These are phyloP conservation scores for Colletotrichum abscissum DNA, from an alignment of 2,329 filamentous ascomycete species.

Conservation along the genomic window DNA sequence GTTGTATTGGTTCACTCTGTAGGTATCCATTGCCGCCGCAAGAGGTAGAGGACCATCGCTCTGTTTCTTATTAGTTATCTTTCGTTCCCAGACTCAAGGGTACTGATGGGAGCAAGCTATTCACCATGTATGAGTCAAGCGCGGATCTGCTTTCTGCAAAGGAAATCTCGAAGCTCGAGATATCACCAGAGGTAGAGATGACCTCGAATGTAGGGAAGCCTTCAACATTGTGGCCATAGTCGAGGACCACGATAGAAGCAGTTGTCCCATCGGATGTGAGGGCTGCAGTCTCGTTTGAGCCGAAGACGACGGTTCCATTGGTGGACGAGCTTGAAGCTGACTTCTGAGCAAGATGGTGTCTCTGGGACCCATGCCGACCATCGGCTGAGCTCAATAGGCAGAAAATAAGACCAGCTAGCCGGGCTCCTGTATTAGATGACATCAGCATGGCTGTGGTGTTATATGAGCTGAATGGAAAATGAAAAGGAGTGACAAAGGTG, in stretches of 20 bases:
- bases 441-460: background rate
- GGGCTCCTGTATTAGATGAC: background rate
- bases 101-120: background rate
- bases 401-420: background rate
- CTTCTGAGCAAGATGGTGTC: background rate
- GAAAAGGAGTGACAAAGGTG: background rate
- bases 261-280: conserved; percentile 1
- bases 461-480: background rate
- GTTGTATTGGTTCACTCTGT: conserved; percentile 48
- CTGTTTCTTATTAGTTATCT: background rate
- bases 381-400: background rate
- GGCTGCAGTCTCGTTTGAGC: background rate
- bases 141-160: conserved; percentile 6
- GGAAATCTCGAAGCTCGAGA: conserved; percentile 5
- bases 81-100: background rate
- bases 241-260: conserved; percentile 8
- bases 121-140: background rate
- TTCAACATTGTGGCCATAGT: conserved; percentile 17
- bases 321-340: background rate
- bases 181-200: conserved; percentile 12
- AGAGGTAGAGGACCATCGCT: conserved; percentile 46
- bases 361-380: background rate
- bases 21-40: conserved; percentile 50
- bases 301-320: background rate
- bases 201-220: conserved; percentile 21